Evolutionary conservation across 2,329 filamentous ascomycete species (phyloP).

Genomic region (Emmonsiellopsis sp.): DNA sequence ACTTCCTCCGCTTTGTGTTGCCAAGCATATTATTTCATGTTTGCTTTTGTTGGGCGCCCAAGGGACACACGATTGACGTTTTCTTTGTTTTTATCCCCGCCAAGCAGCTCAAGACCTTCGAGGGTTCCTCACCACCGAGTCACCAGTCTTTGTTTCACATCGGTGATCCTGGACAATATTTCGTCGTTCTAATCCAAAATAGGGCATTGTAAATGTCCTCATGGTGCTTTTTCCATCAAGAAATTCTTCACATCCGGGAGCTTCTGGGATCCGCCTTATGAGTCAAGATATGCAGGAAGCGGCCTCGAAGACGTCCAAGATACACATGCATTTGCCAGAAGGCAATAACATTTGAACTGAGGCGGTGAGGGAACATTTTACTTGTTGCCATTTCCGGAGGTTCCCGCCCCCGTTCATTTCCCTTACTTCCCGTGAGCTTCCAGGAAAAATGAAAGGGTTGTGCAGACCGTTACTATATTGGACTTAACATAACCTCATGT

Average conservation of each 20-base stretch:
- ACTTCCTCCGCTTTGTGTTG: not conserved
- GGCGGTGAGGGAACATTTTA: not conserved
- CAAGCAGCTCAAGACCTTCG: not conserved
- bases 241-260: not conserved
- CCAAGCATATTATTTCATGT: not conserved
- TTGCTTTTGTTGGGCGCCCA: not conserved
- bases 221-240: not conserved
- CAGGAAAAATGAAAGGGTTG: not conserved
- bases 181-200: not conserved
- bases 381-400: not conserved
- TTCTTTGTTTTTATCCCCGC: not conserved
- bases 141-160: not conserved
- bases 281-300: no score
- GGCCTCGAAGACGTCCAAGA: no score
- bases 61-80: not conserved
- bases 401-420: not conserved
- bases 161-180: not conserved
- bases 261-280: no score
- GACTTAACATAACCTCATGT: not conserved
- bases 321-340: not conserved
- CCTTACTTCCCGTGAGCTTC: not conserved
- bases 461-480: not conserved
- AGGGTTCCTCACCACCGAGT: not conserved
- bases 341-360: not conserved
- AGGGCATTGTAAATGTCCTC: not conserved